Conservation (phyloP, 768 basidiomycete genomes). For the Boletales sp. region DNA sequence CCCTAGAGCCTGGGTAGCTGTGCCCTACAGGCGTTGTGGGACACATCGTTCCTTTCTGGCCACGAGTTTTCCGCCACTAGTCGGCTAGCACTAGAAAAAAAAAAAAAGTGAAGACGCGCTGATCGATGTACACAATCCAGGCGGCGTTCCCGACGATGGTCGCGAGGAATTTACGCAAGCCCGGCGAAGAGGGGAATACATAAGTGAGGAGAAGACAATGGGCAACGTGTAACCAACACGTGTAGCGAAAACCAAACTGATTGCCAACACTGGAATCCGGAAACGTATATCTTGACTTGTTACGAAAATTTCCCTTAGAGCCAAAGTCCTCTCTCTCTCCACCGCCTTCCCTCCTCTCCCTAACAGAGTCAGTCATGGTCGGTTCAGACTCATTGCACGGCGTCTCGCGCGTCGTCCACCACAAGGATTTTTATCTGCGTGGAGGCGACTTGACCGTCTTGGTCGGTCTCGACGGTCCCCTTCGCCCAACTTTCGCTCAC, state of each 20-base stretch:
- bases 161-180: conserved; percentile 29
- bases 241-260: conserved; percentile 24
- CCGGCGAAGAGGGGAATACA: conserved; percentile 12
- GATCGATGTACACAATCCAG: not conserved
- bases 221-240: conserved; percentile 35
- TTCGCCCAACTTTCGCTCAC: conserved; percentile 9
- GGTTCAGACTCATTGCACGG: conserved; percentile 23
- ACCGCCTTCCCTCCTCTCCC: conserved; percentile 28
- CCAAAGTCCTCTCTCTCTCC: conserved; percentile 24
- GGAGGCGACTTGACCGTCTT: conserved; percentile 58
- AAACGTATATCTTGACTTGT: conserved; percentile 35
- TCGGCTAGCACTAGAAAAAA: conserved; percentile 2
- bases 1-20: conserved; percentile 21
- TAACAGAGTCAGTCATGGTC: conserved; percentile 23
- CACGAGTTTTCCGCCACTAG: not conserved
- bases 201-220: conserved; percentile 19
- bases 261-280: conserved; percentile 24
- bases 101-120: not conserved
- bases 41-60: too few species aligned
- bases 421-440: conserved; percentile 50
- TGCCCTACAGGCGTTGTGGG: conserved; percentile 3
- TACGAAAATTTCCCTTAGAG: conserved; percentile 34
- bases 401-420: conserved; percentile 30
- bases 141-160: conserved; percentile 10
- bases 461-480: conserved; percentile 33